Percentiles rank a stretch among this genome's conserved stretches.
These are phyloP conservation scores for Botrytis tulipae DNA, from an alignment of 2,329 filamentous ascomycete genomes.

Conservation along the genomic window DNA sequence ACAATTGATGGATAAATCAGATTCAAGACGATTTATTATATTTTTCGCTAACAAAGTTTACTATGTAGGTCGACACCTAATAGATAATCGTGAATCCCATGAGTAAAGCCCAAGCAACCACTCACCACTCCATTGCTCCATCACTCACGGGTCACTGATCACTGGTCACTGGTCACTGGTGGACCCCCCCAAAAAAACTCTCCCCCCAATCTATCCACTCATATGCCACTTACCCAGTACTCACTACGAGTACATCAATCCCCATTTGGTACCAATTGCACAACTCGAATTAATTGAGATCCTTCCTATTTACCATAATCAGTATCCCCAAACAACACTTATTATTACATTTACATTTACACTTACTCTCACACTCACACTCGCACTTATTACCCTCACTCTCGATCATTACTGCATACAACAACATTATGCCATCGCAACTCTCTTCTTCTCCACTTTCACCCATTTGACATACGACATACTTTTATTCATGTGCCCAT, in stretches of 20 bases:
- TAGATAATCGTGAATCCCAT: too few species aligned
- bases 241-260: background rate
- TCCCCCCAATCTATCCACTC: slow-evolving; percentile 4
- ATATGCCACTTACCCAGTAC: background rate
- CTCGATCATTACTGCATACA: background rate
- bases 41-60: background rate
- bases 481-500: background rate
- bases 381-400: too few species aligned
- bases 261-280: slow-evolving; percentile 13
- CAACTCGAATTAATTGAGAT: slow-evolving; percentile 18
- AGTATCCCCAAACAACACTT: background rate
- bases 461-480: background rate
- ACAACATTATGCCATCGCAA: slow-evolving; percentile 17
- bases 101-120: background rate
- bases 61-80: too few species aligned
- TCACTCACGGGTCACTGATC: background rate
- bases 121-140: background rate
- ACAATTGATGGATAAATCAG: background rate
- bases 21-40: background rate
- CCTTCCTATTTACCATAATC: slow-evolving; percentile 12
- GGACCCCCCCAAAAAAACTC: background rate
- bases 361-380: background rate
- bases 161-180: too few species aligned
- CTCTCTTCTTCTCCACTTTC: background rate
- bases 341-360: background rate